Percentiles rank a stretch among this genome's conserved stretches.
Conservation (phyloP, 495 filamentous ascomycete genomes). For the Penicillium argentinense region DNA sequence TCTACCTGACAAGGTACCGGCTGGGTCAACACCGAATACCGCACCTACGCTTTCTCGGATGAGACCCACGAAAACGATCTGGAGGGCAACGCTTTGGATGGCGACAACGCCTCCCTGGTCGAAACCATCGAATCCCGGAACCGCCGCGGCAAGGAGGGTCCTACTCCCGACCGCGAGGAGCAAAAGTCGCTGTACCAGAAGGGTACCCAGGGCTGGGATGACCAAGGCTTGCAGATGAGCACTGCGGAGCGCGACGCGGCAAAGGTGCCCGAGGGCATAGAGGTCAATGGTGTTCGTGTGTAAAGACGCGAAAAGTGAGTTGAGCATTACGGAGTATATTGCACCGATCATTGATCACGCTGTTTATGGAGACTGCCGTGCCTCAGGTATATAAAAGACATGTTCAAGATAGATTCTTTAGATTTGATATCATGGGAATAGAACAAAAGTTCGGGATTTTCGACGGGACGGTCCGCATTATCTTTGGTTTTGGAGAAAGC, state of each 20-base stretch:
- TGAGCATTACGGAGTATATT: no score
- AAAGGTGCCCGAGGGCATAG: constrained; percentile 36
- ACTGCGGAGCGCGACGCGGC: constrained; percentile 39
- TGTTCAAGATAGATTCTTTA: constrained; percentile 15
- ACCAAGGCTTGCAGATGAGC: constrained; percentile 45
- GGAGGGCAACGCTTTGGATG: constrained; percentile 39
- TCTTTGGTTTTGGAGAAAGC: constrained; percentile 14
- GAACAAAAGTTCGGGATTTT: constrained; percentile 7
- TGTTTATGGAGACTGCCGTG: no score
- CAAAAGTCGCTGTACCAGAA: constrained; percentile 41
- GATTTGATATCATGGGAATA: constrained; percentile 16
- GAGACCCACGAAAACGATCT: constrained; percentile 36
- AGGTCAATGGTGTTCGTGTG: constrained; percentile 35
- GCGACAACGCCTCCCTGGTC: constrained; percentile 59
- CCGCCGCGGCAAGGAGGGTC: constrained; percentile 52
- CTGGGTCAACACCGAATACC: constrained; percentile 82
- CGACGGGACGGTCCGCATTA: no score
- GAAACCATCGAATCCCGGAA: constrained; percentile 61
- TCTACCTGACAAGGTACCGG: constrained; percentile 59
- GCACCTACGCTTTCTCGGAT: constrained; percentile 69
- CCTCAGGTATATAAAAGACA: no score
- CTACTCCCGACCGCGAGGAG: constrained; percentile 34
- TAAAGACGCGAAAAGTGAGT: not conserved
- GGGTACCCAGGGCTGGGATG: constrained; percentile 45
- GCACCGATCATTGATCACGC: no score